Evolutionary conservation across 2,329 filamentous ascomycete species (phyloP).

Genomic region (Westerdykella aurantiaca): DNA sequence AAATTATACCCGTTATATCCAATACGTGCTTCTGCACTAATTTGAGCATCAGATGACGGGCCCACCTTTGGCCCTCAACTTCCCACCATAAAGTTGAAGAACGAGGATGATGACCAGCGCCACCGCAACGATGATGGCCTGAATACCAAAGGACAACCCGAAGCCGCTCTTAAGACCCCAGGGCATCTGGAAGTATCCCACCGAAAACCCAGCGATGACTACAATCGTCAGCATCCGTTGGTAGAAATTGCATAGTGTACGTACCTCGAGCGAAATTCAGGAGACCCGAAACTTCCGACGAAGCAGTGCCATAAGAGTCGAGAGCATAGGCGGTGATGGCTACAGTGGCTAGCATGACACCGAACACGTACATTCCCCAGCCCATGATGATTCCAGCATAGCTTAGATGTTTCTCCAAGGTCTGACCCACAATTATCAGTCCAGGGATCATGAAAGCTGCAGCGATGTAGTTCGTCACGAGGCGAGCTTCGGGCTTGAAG

Average conservation of each 20-base stretch:
- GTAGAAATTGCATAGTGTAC: neutral
- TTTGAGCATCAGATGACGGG: constrained; percentile 14
- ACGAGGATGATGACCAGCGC: constrained; percentile 21
- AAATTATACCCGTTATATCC: neutral
- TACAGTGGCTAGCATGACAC: constrained; percentile 27
- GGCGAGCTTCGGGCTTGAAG: constrained; percentile 28
- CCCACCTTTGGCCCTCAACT: constrained; percentile 21
- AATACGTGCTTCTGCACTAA: neutral
- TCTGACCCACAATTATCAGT: constrained; percentile 30
- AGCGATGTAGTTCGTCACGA: constrained; percentile 29
- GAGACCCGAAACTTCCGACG: constrained; percentile 28
- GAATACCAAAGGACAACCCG: constrained; percentile 30
- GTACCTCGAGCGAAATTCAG: constrained; percentile 31
- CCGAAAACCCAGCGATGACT: constrained; percentile 29
- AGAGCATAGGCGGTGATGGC: constrained; percentile 33
- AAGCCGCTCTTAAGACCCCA: constrained; percentile 29
- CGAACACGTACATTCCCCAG: constrained; percentile 34
- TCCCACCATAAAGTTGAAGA: constrained; percentile 25
- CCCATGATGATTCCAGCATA: constrained; percentile 31
- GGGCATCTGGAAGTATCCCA: constrained; percentile 32
- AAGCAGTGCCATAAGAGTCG: constrained; percentile 30
- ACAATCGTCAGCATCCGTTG: neutral
- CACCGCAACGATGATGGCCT: constrained; percentile 30
- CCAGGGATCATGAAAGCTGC: constrained; percentile 28
- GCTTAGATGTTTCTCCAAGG: constrained; percentile 28